Evolutionary conservation across 2,329 filamentous ascomycete genomes (phyloP).

Genomic region (Trichoderma atrobrunneum): DNA sequence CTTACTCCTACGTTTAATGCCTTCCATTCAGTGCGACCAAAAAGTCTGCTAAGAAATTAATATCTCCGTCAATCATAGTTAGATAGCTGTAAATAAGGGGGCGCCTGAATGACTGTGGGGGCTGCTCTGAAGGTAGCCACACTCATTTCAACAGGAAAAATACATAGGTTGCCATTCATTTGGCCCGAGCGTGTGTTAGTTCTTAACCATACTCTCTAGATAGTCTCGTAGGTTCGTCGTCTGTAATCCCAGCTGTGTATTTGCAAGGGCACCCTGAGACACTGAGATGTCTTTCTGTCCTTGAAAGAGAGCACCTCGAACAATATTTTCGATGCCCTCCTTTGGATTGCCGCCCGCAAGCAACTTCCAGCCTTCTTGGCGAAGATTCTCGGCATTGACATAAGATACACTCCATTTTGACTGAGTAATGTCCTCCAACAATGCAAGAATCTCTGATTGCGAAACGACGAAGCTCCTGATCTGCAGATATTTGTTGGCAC

Average conservation of each 20-base stretch:
- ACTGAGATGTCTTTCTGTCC: background rate
- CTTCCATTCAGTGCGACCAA: too few relatives aligned
- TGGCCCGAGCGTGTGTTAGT: background rate
- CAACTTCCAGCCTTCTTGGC: background rate
- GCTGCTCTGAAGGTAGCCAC: background rate
- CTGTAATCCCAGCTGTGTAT: background rate
- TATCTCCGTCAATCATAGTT: too few relatives aligned
- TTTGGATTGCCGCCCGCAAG: background rate
- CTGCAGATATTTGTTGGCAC: background rate
- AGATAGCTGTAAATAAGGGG: too few relatives aligned
- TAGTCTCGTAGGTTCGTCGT: background rate
- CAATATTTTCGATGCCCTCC: background rate
- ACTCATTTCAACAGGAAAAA: background rate
- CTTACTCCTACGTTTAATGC: too few relatives aligned
- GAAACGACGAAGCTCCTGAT: background rate
- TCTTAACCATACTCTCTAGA: background rate
- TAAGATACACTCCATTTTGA: background rate
- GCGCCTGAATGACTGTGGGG: too few relatives aligned
- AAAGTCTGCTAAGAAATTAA: too few relatives aligned
- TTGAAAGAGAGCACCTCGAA: background rate
- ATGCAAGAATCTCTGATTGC: background rate
- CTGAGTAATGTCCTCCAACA: background rate
- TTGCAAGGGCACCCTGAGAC: background rate
- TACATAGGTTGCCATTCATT: background rate
- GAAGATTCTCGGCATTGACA: background rate